Conservation (phyloP, 1,284 basidiomycete genomes). For the Tilletia setariae region DNA sequence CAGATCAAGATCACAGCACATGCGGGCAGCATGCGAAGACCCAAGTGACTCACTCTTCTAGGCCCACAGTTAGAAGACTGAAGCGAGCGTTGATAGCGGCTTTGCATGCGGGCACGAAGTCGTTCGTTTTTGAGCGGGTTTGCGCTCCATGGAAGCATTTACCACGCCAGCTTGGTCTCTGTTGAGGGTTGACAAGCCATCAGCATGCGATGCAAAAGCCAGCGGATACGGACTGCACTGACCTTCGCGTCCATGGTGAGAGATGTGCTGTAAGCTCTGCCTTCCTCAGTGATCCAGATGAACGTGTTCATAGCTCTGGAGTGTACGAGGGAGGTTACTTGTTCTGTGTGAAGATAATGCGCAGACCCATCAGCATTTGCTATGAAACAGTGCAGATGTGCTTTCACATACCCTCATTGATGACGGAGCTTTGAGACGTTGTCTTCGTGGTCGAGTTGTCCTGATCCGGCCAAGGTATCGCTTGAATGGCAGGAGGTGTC, state of each 20-base stretch:
- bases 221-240: too few relatives aligned
- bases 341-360: conserved; percentile 4
- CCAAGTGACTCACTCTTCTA: conserved; percentile 61
- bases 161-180: conserved; percentile 30
- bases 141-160: conserved; percentile 34
- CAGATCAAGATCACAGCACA: too few relatives aligned
- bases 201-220: not conserved
- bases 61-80: conserved; percentile 79
- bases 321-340: conserved; percentile 25
- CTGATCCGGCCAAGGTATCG: conserved; percentile 46
- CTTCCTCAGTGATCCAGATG: conserved; percentile 47
- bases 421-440: conserved; percentile 5
- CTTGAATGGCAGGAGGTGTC: conserved; percentile 45
- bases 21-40: too few relatives aligned
- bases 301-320: conserved; percentile 46
- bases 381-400: not conserved
- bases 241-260: conserved; percentile 29
- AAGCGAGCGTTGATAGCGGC: conserved; percentile 71
- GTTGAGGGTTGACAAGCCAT: not conserved
- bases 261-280: conserved; percentile 35
- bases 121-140: not conserved
- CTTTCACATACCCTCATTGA: conserved; percentile 8
- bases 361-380: not conserved
- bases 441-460: conserved; percentile 17
- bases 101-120: conserved; percentile 8